Conservation (phyloP, 805 yeast species). For the Kluyveromyces lactis region DNA sequence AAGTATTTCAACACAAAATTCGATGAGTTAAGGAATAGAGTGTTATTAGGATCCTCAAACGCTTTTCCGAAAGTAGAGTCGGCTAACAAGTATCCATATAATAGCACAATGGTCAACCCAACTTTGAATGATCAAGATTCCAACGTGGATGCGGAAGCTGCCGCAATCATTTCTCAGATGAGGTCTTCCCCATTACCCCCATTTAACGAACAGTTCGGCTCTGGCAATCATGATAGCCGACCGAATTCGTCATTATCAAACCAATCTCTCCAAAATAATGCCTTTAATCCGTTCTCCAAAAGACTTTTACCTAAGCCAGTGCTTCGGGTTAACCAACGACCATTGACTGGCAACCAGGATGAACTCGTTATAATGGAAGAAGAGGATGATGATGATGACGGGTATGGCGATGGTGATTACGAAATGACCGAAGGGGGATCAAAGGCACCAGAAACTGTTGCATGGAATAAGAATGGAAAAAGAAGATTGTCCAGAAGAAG, state of each 20-base stretch:
- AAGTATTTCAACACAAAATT: slow-evolving; percentile 26
- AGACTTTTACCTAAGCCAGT: slow-evolving; percentile 18
- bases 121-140: slow-evolving; percentile 9
- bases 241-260: slow-evolving; percentile 20
- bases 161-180: slow-evolving; percentile 27
- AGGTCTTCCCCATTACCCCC: slow-evolving; percentile 27
- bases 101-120: slow-evolving; percentile 3
- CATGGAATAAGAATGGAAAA: slow-evolving; percentile 30
- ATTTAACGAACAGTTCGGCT: slow-evolving; percentile 11
- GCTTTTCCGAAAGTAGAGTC: slow-evolving; percentile 15
- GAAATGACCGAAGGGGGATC: slow-evolving; percentile 9
- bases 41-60: slow-evolving; percentile 12
- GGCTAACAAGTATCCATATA: not conserved
- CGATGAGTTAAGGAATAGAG: slow-evolving; percentile 24
- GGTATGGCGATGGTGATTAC: slow-evolving; percentile 8
- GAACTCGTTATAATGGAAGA: slow-evolving; percentile 18
- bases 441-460: slow-evolving; percentile 12
- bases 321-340: slow-evolving; percentile 19
- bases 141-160: slow-evolving; percentile 24
- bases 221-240: slow-evolving; percentile 12
- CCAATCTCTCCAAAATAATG: not conserved
- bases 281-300: slow-evolving; percentile 8
- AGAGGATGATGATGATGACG: slow-evolving; percentile 12
- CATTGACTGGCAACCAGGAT: slow-evolving; percentile 12
- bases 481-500: slow-evolving; percentile 18